Percentiles rank a stretch among this genome's conserved stretches.
Evolutionary conservation across 2,329 filamentous ascomycete species (phyloP).

Genomic region (Ophiognomonia clavigignenti-juglandacearum): DNA sequence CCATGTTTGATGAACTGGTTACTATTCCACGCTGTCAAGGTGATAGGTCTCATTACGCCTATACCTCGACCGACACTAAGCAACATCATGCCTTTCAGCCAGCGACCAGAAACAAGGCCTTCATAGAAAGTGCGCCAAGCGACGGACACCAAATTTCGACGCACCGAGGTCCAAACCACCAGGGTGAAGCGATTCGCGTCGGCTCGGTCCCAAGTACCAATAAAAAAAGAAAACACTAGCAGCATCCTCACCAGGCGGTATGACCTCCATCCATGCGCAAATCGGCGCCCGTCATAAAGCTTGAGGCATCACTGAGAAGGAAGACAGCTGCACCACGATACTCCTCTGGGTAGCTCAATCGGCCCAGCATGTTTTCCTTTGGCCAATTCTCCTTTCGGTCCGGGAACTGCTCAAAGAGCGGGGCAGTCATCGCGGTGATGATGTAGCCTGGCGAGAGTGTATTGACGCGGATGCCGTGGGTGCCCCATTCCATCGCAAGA

Average conservation of each 20-base stretch:
- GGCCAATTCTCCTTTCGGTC: conserved; percentile 67
- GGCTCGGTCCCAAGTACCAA: no score
- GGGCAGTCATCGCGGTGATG: conserved; percentile 77
- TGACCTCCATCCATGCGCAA: conserved; percentile 70
- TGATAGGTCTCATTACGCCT: no score
- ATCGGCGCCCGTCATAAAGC: conserved; percentile 67
- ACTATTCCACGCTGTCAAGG: no score
- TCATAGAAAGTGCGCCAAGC: no score
- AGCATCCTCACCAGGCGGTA: conserved; percentile 45
- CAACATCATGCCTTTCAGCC: no score
- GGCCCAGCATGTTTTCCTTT: conserved; percentile 77
- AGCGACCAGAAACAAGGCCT: not conserved
- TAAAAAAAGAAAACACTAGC: no score
- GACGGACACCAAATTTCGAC: no score
- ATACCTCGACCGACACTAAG: no score
- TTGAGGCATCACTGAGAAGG: conserved; percentile 61
- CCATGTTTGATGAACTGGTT: no score
- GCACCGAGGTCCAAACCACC: no score
- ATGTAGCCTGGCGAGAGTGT: conserved; percentile 79
- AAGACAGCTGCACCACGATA: conserved; percentile 68
- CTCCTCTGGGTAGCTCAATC: conserved; percentile 62
- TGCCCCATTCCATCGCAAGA: conserved; percentile 69
- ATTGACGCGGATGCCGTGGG: conserved; percentile 71
- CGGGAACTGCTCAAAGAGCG: conserved; percentile 70
- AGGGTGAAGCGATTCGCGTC: no score